Percentiles rank a stretch among this genome's conserved stretches.
Conservation (phyloP, 306 rosid species). For the Gleditsia sinensis region DNA sequence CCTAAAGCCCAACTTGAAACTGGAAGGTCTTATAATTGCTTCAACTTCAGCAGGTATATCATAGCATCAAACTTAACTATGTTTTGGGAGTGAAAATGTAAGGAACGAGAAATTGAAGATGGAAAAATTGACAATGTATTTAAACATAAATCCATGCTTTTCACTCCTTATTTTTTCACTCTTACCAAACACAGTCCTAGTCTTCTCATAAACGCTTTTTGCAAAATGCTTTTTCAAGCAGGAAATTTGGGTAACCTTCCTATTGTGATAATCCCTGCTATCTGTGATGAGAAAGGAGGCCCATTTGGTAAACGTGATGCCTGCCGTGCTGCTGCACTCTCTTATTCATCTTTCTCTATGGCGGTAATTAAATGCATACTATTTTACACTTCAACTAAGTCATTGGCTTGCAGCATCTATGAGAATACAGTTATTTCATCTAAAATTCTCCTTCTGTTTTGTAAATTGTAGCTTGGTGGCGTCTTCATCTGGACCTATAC, state of each 20-base stretch:
- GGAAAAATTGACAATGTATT: constrained; percentile 17
- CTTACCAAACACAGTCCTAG: background rate
- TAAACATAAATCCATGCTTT: constrained; percentile 13
- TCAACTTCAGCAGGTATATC: constrained; percentile 70
- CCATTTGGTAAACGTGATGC: constrained; percentile 65
- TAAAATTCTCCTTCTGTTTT: background rate
- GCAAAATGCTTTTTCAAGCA: constrained; percentile 34
- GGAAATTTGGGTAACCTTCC: constrained; percentile 94
- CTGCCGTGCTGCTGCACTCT: constrained; percentile 59
- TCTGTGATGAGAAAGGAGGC: constrained; percentile 69
- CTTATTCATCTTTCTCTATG: constrained; percentile 93
- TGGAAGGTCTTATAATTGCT: constrained; percentile 84
- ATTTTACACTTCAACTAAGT: background rate
- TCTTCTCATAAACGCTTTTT: background rate
- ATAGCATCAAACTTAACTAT: constrained; percentile 6
- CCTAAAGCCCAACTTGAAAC: constrained; percentile 68
- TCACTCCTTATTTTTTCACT: background rate
- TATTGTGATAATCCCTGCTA: constrained; percentile 78
- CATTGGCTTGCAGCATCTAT: background rate
- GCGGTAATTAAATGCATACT: constrained; percentile 53
- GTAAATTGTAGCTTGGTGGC: constrained; percentile 71
- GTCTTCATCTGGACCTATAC: constrained; percentile 84
- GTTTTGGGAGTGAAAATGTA: background rate
- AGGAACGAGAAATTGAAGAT: background rate
- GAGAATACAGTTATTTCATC: too few species aligned